A percentile compares a stretch with the other conserved stretches of the same genome.
phyloP scores from a whole-genome alignment of 2,329 filamentous ascomycete genomes.

The Berkeleyomyces basicola region DNA sequence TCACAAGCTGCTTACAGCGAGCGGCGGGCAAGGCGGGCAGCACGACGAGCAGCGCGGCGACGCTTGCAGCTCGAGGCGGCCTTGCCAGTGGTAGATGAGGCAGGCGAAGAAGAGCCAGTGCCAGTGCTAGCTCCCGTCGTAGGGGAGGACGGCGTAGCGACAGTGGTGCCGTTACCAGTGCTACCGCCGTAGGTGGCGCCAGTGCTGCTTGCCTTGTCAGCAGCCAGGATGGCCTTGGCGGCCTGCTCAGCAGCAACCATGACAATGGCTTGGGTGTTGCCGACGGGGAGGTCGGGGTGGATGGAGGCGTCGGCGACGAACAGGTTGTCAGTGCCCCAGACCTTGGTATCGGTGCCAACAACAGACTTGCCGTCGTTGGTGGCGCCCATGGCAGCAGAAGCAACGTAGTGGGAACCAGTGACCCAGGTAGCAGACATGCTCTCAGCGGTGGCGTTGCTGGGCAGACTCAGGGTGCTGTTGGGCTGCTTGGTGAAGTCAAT shows the following conservation, averaged over 20 bases:
- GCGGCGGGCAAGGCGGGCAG: not conserved
- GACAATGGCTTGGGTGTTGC: constrained; percentile 50
- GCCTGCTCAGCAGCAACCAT: constrained; percentile 50
- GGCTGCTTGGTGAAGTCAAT: constrained; percentile 36
- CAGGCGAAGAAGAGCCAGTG: not conserved
- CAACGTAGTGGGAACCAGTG: constrained; percentile 40
- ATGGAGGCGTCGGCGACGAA: constrained; percentile 53
- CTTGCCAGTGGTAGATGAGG: not conserved
- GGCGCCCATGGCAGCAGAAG: constrained; percentile 12
- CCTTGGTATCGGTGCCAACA: constrained; percentile 45
- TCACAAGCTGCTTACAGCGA: not conserved
- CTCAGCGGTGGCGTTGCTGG: constrained; percentile 28
- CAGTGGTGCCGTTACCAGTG: not conserved
- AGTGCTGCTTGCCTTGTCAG: not conserved
- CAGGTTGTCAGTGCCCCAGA: constrained; percentile 52
- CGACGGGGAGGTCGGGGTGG: constrained; percentile 50
- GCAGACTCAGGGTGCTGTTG: constrained; percentile 27
- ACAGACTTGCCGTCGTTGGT: constrained; percentile 35
- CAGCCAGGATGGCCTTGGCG: constrained; percentile 21
- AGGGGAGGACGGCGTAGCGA: not conserved
- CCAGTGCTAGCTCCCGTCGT: not conserved
- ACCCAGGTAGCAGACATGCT: constrained; percentile 44
- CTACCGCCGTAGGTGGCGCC: not conserved
- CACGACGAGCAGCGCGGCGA: constrained; percentile 4
- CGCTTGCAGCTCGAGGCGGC: constrained; percentile 4